These are phyloP conservation scores for Gryganskiella cystojenkinii DNA, from an alignment of 192 early-diverging fungal species.

Conservation along the genomic window DNA sequence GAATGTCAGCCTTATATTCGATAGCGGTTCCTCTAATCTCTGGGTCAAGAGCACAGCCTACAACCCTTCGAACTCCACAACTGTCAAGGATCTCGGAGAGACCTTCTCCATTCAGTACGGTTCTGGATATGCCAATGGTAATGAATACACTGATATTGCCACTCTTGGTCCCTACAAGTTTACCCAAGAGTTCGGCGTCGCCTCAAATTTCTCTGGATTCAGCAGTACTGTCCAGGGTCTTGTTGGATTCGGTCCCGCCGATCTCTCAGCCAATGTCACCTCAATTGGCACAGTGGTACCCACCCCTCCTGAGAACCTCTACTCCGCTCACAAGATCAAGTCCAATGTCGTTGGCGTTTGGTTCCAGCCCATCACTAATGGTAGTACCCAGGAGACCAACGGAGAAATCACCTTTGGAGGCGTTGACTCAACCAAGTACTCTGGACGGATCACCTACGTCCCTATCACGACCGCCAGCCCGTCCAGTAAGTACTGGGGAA, in stretches of 20 bases:
- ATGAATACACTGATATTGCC: constrained; percentile 1
- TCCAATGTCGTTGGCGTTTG: constrained; percentile 60
- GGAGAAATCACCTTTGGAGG: constrained; percentile 67
- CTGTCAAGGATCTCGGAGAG: background rate
- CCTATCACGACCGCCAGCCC: constrained; percentile 42
- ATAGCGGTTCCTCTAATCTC: constrained; percentile 20
- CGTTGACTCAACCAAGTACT: constrained; percentile 55
- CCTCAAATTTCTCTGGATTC: background rate
- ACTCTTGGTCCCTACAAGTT: background rate
- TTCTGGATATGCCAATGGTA: background rate
- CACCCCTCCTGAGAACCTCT: constrained; percentile 33
- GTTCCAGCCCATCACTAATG: constrained; percentile 45
- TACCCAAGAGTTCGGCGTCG: background rate
- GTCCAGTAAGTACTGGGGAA: constrained; percentile 39
- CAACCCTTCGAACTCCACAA: background rate
- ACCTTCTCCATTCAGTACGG: background rate
- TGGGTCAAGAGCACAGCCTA: constrained; percentile 1
- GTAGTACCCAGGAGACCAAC: constrained; percentile 40
- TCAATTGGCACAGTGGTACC: background rate
- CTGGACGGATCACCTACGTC: constrained; percentile 58
- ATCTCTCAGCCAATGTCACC: constrained; percentile 9
- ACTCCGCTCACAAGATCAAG: constrained; percentile 20
- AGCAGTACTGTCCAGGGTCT: constrained; percentile 47
- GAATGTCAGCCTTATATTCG: constrained; percentile 35
- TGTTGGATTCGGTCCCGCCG: constrained; percentile 46